These are phyloP conservation scores for Mycosarcoma maydis DNA, from an alignment of 1,284 basidiomycete genomes.

Conservation along the genomic window DNA sequence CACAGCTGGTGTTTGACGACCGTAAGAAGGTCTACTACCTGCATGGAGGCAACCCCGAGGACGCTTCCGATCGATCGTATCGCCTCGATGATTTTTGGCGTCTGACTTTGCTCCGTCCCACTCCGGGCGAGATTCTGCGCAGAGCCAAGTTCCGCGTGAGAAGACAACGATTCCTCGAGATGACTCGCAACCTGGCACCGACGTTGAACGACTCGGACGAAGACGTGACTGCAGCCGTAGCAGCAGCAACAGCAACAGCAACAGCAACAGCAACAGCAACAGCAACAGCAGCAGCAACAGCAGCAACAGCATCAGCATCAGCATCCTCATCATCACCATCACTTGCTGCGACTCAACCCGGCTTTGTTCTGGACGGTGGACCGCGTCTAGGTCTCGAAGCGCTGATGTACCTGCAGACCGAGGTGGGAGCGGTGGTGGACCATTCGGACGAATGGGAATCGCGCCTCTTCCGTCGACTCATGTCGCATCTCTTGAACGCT, in stretches of 20 bases:
- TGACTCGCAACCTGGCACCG: constrained; percentile 39
- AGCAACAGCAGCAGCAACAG: no score
- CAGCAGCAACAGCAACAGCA: no score
- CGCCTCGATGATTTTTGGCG: constrained; percentile 66
- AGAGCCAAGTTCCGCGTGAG: constrained; percentile 65
- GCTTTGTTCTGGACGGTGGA: constrained; percentile 11
- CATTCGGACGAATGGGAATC: constrained; percentile 61
- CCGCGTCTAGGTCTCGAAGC: constrained; percentile 59
- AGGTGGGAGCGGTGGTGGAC: constrained; percentile 64
- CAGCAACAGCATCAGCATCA: no score
- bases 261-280: no score
- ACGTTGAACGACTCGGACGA: constrained; percentile 33
- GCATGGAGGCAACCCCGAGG: constrained; percentile 66
- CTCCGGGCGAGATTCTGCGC: constrained; percentile 63
- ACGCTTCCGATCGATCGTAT: constrained; percentile 20
- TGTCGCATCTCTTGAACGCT: constrained; percentile 59
- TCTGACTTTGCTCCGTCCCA: constrained; percentile 59
- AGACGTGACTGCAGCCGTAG: constrained; percentile 5
- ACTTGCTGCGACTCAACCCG: not conserved
- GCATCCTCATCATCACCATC: not conserved
- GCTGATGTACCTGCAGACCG: constrained; percentile 66
- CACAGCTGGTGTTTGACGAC: constrained; percentile 66
- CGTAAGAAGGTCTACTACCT: constrained; percentile 62
- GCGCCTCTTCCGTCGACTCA: constrained; percentile 63
- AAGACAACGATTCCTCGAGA: constrained; percentile 63